phyloP scores from a whole-genome alignment of 352 stramenopile species.

The Phytophthora hybrid region DNA sequence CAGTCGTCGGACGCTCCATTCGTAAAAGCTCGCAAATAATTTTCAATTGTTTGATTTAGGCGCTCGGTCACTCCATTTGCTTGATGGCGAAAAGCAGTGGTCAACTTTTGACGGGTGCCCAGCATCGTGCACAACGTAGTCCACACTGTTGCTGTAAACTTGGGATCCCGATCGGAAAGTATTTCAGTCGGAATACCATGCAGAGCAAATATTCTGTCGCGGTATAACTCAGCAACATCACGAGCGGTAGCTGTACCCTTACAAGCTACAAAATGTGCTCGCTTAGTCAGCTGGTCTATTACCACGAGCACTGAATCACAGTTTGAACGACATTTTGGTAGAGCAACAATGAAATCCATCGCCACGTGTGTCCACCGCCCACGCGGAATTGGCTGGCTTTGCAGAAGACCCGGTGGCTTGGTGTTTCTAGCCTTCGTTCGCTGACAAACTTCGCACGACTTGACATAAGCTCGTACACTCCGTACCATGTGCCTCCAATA shows the following conservation, averaged over 20 bases:
- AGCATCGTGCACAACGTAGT: too few species aligned
- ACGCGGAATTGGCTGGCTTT: conserved; percentile 9
- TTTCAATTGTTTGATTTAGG: too few species aligned
- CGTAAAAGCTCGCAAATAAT: too few species aligned
- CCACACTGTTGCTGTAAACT: too few species aligned
- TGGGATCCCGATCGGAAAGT: too few species aligned
- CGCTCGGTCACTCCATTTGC: too few species aligned
- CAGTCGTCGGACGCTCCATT: too few species aligned
- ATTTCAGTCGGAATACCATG: too few species aligned
- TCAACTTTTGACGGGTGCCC: too few species aligned
- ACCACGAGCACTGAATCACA: conserved; percentile 16
- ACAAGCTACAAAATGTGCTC: conserved; percentile 5
- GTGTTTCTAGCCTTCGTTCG: not conserved
- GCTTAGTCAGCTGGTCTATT: conserved; percentile 12
- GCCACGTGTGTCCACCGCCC: conserved; percentile 10
- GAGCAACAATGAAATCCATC: conserved; percentile 14
- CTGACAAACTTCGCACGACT: not conserved
- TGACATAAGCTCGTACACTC: not conserved
- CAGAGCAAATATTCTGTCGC: conserved; percentile 12
- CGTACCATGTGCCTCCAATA: not conserved
- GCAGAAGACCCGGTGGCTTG: not conserved
- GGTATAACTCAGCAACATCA: conserved; percentile 1
- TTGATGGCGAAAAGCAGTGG: too few species aligned
- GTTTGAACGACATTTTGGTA: not conserved
- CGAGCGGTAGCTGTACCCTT: not conserved